These are phyloP conservation scores for Neopestalotiopsis sp. DNA, from an alignment of 2,329 filamentous ascomycete species.

Conservation along the genomic window DNA sequence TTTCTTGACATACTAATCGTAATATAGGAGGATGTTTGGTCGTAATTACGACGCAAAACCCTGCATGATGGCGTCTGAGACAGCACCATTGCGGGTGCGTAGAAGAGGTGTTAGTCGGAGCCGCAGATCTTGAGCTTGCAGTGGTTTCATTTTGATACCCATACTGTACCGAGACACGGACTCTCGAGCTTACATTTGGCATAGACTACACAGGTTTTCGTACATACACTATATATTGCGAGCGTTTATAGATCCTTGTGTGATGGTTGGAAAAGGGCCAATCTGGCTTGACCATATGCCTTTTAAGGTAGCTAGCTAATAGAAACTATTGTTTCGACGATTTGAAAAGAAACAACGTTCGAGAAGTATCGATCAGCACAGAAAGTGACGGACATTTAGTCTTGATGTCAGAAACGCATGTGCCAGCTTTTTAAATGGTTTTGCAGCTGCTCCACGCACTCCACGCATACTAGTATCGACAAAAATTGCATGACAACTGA, in stretches of 20 bases:
- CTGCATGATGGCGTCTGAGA: neutral
- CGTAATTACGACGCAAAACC: conserved; percentile 43
- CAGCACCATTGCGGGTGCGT: conserved; percentile 1
- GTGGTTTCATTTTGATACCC: conserved; percentile 7
- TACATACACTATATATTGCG: conserved; percentile 17
- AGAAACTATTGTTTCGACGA: neutral
- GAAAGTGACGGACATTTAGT: neutral
- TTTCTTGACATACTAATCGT: conserved; percentile 33
- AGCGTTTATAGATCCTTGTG: conserved; percentile 10
- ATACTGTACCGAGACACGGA: neutral
- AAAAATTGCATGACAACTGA: neutral
- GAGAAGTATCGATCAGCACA: neutral
- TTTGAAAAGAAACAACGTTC: neutral
- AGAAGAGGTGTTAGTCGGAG: conserved; percentile 12
- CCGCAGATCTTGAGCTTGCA: conserved; percentile 1
- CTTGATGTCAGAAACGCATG: neutral
- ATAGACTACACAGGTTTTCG: conserved; percentile 15
- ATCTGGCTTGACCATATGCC: neutral
- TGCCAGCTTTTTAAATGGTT: too few relatives aligned
- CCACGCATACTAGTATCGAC: neutral
- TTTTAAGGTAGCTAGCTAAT: neutral
- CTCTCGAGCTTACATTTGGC: neutral
- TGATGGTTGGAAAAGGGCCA: neutral
- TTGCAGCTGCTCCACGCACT: too few relatives aligned
- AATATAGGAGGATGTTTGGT: conserved; percentile 73